Conservation (phyloP, 495 filamentous ascomycete species). For the Pseudoneurospora amorphoporcata region DNA sequence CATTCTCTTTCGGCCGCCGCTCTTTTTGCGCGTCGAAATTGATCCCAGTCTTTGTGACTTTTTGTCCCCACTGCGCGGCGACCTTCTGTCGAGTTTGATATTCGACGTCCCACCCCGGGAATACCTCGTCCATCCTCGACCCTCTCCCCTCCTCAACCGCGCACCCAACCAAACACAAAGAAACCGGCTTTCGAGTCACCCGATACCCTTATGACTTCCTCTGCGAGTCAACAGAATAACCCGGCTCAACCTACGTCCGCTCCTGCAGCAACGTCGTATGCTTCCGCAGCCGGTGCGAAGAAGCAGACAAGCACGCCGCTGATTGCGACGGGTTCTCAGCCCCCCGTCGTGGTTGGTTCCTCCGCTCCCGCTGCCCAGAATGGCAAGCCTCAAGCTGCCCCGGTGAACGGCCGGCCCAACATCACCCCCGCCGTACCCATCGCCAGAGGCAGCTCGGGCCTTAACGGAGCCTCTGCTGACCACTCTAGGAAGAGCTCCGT, state of each 20-base stretch:
- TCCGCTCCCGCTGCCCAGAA: conserved; percentile 54
- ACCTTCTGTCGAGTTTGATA: conserved; percentile 22
- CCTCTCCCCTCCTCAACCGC: conserved; percentile 4
- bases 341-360: conserved; percentile 58
- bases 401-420: conserved; percentile 72
- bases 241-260: conserved; percentile 51
- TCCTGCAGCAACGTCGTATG: conserved; percentile 55
- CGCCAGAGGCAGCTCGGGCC: conserved; percentile 52
- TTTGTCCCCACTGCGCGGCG: conserved; percentile 4
- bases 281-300: conserved; percentile 67
- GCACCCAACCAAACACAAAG: conserved; percentile 8
- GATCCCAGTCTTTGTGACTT: background rate
- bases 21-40: background rate
- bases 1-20: conserved; percentile 14
- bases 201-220: conserved; percentile 40
- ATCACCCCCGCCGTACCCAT: conserved; percentile 64
- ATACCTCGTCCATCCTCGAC: conserved; percentile 5
- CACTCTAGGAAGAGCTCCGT: conserved; percentile 79
- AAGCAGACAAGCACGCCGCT: conserved; percentile 55
- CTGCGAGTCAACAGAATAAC: conserved; percentile 40
- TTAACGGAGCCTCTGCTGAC: conserved; percentile 47
- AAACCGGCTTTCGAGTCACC: conserved; percentile 27
- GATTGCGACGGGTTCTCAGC: conserved; percentile 58
- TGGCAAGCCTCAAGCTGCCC: conserved; percentile 72
- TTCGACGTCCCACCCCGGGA: conserved; percentile 16